Percentiles rank a stretch among this genome's conserved stretches.
Conservation (phyloP, 352 stramenopile genomes). For the Phytopythium chamaehyphon region DNA sequence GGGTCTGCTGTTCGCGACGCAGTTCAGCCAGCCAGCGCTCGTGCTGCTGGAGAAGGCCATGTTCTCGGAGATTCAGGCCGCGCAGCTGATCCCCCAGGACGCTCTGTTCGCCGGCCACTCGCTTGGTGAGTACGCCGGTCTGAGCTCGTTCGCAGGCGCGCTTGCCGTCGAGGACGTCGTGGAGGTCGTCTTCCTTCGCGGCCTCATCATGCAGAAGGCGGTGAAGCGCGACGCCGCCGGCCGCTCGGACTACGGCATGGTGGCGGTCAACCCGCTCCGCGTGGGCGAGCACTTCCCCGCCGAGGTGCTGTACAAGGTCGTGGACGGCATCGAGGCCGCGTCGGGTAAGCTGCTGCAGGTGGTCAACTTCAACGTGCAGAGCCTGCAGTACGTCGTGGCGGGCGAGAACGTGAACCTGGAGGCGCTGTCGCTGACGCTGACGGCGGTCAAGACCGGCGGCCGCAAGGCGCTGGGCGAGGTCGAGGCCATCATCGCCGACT, state of each 20-base stretch:
- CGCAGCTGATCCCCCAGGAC: slow-evolving; percentile 69
- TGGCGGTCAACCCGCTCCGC: slow-evolving; percentile 77
- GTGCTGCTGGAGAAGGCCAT: slow-evolving; percentile 83
- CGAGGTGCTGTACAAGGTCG: slow-evolving; percentile 58
- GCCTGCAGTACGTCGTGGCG: slow-evolving; percentile 82
- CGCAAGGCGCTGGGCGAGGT: slow-evolving; percentile 40
- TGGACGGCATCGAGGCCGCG: slow-evolving; percentile 53
- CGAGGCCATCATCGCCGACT: slow-evolving; percentile 47
- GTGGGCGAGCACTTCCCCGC: slow-evolving; percentile 72
- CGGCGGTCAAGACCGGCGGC: slow-evolving; percentile 42
- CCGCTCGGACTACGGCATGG: slow-evolving; percentile 86
- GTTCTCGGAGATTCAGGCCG: slow-evolving; percentile 76
- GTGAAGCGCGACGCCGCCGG: slow-evolving; percentile 52
- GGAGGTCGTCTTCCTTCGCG: slow-evolving; percentile 83
- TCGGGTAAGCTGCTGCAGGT: slow-evolving; percentile 79
- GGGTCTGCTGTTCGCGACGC: slow-evolving; percentile 79
- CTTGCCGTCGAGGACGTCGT: slow-evolving; percentile 69
- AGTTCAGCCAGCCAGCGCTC: slow-evolving; percentile 82
- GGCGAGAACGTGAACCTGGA: slow-evolving; percentile 82
- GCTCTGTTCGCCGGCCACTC: slow-evolving; percentile 83
- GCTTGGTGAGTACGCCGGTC: slow-evolving; percentile 84
- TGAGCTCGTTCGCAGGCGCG: slow-evolving; percentile 73
- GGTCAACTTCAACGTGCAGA: slow-evolving; percentile 88
- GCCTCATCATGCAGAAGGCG: slow-evolving; percentile 60
- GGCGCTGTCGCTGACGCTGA: slow-evolving; percentile 61